Conservation (phyloP, 208 protist genomes). For the Trypanosoma platydactyli region DNA sequence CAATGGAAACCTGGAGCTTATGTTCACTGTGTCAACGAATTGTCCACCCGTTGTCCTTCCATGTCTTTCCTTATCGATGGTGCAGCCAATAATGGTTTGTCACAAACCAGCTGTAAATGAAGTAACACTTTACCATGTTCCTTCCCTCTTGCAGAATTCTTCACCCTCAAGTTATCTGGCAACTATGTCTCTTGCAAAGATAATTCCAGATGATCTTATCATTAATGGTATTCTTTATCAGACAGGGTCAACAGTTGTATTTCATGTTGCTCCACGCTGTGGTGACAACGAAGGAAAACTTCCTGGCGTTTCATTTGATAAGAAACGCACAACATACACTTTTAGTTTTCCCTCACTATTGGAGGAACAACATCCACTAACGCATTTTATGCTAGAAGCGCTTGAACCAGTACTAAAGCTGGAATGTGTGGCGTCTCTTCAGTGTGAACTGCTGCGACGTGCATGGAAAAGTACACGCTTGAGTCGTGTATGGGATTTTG, state of each 20-base stretch:
- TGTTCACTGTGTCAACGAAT: constrained; percentile 51
- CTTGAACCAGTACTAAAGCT: constrained; percentile 49
- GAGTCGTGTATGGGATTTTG: constrained; percentile 27
- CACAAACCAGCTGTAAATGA: constrained; percentile 55
- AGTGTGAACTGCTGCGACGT: constrained; percentile 48
- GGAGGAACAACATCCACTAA: constrained; percentile 42
- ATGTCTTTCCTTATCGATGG: constrained; percentile 39
- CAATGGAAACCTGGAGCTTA: constrained; percentile 37
- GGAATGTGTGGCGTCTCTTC: constrained; percentile 35
- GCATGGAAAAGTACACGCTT: constrained; percentile 34
- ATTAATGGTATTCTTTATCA: constrained; percentile 29
- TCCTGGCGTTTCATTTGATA: background rate
- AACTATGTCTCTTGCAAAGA: constrained; percentile 17
- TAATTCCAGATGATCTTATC: constrained; percentile 12
- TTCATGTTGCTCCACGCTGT: background rate
- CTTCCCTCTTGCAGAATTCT: constrained; percentile 29
- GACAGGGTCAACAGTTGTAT: constrained; percentile 24
- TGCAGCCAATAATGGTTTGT: constrained; percentile 67
- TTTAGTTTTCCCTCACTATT: constrained; percentile 42
- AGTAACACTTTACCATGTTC: constrained; percentile 58
- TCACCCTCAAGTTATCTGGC: constrained; percentile 15
- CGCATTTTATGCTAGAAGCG: constrained; percentile 49
- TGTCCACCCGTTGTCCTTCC: constrained; percentile 60
- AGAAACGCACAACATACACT: background rate
- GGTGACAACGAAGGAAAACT: background rate